phyloP scores from a whole-genome alignment of 305 asterid species.

The Nicotiana rustica region DNA sequence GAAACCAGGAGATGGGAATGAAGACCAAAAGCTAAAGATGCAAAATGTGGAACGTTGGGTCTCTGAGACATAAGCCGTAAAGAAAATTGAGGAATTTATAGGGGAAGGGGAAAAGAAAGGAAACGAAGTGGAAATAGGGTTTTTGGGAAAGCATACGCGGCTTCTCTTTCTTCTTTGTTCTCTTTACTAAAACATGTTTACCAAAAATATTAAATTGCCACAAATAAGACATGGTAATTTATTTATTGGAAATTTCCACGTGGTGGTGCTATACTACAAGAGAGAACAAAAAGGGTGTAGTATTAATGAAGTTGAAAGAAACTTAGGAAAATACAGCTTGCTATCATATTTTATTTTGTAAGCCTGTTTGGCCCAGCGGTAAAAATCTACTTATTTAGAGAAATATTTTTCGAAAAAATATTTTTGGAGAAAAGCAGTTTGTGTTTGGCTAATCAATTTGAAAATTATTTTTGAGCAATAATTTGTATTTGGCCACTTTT shows the following conservation, averaged over 20 bases:
- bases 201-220: neutral
- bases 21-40: constrained; percentile 74
- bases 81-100: constrained; percentile 44
- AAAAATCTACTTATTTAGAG: no score
- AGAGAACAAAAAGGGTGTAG: no score
- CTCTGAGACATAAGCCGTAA: constrained; percentile 81
- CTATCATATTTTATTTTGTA: no score
- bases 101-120: constrained; percentile 22
- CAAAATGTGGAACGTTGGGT: constrained; percentile 76
- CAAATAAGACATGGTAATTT: neutral
- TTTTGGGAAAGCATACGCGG: constrained; percentile 29
- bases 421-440: no score
- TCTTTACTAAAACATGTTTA: neutral
- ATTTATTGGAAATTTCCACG: neutral
- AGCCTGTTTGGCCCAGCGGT: no score
- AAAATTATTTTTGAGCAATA: no score
- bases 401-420: no score
- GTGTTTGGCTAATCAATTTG: no score
- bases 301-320: no score
- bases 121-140: constrained; percentile 34
- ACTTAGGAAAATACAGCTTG: no score
- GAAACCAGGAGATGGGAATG: constrained; percentile 96
- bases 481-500: no score
- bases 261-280: no score
- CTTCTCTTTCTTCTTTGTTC: neutral